Evolutionary conservation across 1,139 yeast genomes (phyloP), one percentile per base, ranked within the genome.

Genomic region (Geotrichum phurueaensis): DNA sequence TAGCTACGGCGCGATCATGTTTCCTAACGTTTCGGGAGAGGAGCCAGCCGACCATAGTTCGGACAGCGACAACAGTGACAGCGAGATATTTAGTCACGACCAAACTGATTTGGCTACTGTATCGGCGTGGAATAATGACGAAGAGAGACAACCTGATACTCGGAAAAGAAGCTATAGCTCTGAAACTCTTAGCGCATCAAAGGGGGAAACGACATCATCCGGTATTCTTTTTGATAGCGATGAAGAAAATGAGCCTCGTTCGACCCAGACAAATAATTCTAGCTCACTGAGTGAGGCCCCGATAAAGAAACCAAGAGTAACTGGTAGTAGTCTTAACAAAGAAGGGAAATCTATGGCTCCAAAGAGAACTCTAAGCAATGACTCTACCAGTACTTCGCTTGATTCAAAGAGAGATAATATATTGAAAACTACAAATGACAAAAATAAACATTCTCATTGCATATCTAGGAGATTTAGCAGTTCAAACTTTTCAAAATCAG

Each of bases 1-100:
- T 9, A 18, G 23, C 20, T 58, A 58, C 29, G 60, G 60, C 10
- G 18, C 39, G 52, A 20, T 50, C 9, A 58, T 29, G 39, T 58
- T 58, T 29, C 45, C 54, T 1, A 54, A 45, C n/a, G 18, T 15
- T 13, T 56, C 48, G 25, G 15, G 12, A 7, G 51, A 18, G 18
- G 60, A 53, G n/a, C 25, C 33, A 12, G n/a, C 33, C 18, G 50
- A 45, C 29, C 23, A 43, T 23, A 53, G 23, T 25, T 20, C 29
- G 20, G 27, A 4, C 36, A 50, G 33, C 36, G 49, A 36, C 25
- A 53, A 23, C 47, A 47, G 36, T 18, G 53, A 51, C 4, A 47
- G 33, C 31, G 20, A 36, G 15, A 13, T 20, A 50, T 50, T 27
- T 10, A 13, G 15, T 6, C 15, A 12, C 43, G 18, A 36, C 4